These are phyloP conservation scores for Russula vinacea DNA, from an alignment of 768 basidiomycete species.

Conservation along the genomic window DNA sequence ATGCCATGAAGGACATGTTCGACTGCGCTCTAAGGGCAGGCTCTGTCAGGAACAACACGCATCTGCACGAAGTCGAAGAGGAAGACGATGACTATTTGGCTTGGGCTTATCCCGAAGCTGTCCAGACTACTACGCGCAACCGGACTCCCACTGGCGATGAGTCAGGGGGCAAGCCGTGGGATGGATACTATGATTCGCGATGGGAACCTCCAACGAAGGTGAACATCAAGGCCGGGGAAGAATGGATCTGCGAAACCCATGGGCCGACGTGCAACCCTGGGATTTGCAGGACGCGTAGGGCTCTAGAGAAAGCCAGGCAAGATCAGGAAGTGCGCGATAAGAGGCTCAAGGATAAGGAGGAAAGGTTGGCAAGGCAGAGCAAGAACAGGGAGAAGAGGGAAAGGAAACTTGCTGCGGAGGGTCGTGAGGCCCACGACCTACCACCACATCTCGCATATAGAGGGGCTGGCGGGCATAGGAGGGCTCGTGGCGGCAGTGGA, in stretches of 20 bases:
- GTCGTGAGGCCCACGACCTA: background rate
- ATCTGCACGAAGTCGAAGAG: background rate
- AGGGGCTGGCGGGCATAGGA: too few species aligned
- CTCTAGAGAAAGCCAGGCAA: too few species aligned
- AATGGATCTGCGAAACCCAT: constrained; percentile 18
- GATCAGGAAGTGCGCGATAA: background rate
- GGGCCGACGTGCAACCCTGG: constrained; percentile 19
- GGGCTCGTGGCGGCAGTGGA: background rate
- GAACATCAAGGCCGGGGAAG: constrained; percentile 4
- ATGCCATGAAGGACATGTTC: background rate
- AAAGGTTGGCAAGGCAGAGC: background rate
- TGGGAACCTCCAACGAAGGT: constrained; percentile 5
- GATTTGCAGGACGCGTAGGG: constrained; percentile 13
- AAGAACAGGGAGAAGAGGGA: background rate
- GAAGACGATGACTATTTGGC: background rate
- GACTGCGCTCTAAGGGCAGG: background rate
- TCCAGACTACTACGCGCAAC: background rate
- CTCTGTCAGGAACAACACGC: background rate
- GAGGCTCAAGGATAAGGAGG: background rate
- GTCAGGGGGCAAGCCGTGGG: background rate
- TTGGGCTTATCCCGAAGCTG: background rate
- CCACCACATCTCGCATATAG: background rate
- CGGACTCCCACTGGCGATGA: too few species aligned
- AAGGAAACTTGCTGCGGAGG: too few species aligned
- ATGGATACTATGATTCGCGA: background rate